These are phyloP conservation scores for Cladobotryum mycophilum DNA, from an alignment of 2,329 filamentous ascomycete genomes.

Conservation along the genomic window DNA sequence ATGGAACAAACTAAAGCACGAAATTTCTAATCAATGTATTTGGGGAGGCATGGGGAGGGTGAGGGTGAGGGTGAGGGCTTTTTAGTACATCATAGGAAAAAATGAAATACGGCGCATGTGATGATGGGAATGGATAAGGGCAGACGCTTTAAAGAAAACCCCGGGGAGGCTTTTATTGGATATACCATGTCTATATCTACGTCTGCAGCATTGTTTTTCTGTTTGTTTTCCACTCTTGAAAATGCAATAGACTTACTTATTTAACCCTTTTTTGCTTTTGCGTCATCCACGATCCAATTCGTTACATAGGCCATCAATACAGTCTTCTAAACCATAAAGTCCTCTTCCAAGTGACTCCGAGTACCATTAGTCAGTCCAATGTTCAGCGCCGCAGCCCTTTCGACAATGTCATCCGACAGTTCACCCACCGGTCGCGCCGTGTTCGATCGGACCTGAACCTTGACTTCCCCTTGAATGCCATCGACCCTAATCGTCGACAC, in stretches of 20 bases:
- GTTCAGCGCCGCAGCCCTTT: conserved; percentile 37
- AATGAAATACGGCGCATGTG: too few relatives aligned
- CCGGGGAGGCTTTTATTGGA: too few relatives aligned
- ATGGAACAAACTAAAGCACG: conserved; percentile 21
- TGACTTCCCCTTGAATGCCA: conserved; percentile 50
- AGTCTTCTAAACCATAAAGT: conserved; percentile 36
- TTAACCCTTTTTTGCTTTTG: not conserved
- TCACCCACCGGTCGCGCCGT: conserved; percentile 18
- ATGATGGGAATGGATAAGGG: too few relatives aligned
- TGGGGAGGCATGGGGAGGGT: too few relatives aligned
- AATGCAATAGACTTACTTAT: too few relatives aligned
- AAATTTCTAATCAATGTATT: too few relatives aligned
- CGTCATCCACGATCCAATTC: not conserved
- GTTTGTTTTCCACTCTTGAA: too few relatives aligned
- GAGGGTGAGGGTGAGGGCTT: too few relatives aligned
- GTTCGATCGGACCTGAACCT: conserved; percentile 43
- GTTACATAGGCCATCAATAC: not conserved
- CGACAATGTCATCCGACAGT: conserved; percentile 30
- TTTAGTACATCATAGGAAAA: too few relatives aligned
- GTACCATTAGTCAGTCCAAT: conserved; percentile 20
- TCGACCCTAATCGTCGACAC: conserved; percentile 46
- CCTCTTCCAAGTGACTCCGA: conserved; percentile 33
- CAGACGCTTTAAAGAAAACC: too few relatives aligned
- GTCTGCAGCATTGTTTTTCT: too few relatives aligned
- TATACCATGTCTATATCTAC: too few relatives aligned